phyloP scores from a whole-genome alignment of 1,139 yeast species.

The Lodderomyces theae region DNA sequence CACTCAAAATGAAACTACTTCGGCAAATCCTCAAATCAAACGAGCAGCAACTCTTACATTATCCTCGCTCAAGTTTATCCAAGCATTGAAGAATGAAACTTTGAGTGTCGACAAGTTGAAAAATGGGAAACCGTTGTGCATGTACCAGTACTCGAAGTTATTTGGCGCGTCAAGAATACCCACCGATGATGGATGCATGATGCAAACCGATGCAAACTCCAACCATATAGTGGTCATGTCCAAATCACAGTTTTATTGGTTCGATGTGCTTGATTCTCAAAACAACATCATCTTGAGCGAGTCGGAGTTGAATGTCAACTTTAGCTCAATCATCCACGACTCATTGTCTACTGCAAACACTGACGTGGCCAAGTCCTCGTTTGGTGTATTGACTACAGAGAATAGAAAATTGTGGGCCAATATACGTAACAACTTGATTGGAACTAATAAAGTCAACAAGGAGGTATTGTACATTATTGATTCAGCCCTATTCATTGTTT shows the following conservation, averaged over 20 bases:
- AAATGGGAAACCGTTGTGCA: conserved; percentile 68
- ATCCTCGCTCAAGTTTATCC: conserved; percentile 72
- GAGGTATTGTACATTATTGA: conserved; percentile 76
- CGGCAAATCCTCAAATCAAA: conserved; percentile 64
- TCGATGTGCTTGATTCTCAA: conserved; percentile 75
- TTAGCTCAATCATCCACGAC: conserved; percentile 72
- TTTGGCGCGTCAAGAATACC: conserved; percentile 89
- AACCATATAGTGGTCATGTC: conserved; percentile 83
- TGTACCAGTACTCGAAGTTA: conserved; percentile 84
- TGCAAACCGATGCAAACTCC: conserved; percentile 75
- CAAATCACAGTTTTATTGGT: conserved; percentile 90
- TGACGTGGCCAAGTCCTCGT: conserved; percentile 76
- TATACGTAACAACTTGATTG: conserved; percentile 53
- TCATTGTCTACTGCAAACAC: conserved; percentile 56
- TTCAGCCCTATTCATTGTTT: conserved; percentile 75
- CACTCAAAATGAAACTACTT: conserved; percentile 51
- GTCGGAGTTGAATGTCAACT: conserved; percentile 71
- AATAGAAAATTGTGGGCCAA: conserved; percentile 83
- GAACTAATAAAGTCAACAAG: conserved; percentile 46
- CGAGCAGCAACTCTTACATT: conserved; percentile 81
- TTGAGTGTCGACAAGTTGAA: conserved; percentile 70
- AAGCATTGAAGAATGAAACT: conserved; percentile 73
- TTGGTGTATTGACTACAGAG: conserved; percentile 88
- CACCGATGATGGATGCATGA: conserved; percentile 71
- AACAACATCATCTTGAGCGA: conserved; percentile 70